phyloP scores from a whole-genome alignment of 306 rosid species.

The Ammopiptanthus mongolicus region DNA sequence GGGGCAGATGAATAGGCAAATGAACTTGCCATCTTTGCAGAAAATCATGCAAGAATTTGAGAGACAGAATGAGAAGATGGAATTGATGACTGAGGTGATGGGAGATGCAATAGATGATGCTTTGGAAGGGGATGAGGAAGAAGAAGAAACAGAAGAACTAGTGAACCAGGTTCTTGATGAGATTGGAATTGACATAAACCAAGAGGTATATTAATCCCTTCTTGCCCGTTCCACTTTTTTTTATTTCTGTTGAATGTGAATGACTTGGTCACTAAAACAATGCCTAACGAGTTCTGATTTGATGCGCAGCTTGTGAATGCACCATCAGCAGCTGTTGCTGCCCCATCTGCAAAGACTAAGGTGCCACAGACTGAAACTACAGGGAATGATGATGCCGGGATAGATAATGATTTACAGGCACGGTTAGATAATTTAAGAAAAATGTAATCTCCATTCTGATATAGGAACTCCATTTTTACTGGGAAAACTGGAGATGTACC shows the following conservation, averaged over 20 bases:
- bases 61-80: conserved; percentile 94
- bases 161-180: conserved; percentile 95
- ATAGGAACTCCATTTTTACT: conserved; percentile 7
- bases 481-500: conserved; percentile 14
- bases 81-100: conserved; percentile 77
- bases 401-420: conserved; percentile 78
- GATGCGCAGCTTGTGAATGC: conserved; percentile 64
- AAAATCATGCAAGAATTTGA: conserved; percentile 95
- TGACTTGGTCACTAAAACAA: neutral
- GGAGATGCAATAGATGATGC: conserved; percentile 97
- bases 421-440: conserved; percentile 65
- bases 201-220: conserved; percentile 48
- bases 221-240: neutral
- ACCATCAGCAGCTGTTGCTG: conserved; percentile 58
- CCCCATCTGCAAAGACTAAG: conserved; percentile 56
- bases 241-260: neutral
- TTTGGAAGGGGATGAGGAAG: conserved; percentile 95
- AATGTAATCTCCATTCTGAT: conserved; percentile 47
- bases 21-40: conserved; percentile 92
- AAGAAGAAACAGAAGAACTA: conserved; percentile 87
- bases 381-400: conserved; percentile 52
- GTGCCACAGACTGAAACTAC: conserved; percentile 65
- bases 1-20: conserved; percentile 97
- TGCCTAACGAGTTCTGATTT: conserved; percentile 12
- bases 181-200: conserved; percentile 79